These are phyloP conservation scores for Mantamonas sphyraenae DNA, from an alignment of 78 protist genomes.

Conservation along the genomic window DNA sequence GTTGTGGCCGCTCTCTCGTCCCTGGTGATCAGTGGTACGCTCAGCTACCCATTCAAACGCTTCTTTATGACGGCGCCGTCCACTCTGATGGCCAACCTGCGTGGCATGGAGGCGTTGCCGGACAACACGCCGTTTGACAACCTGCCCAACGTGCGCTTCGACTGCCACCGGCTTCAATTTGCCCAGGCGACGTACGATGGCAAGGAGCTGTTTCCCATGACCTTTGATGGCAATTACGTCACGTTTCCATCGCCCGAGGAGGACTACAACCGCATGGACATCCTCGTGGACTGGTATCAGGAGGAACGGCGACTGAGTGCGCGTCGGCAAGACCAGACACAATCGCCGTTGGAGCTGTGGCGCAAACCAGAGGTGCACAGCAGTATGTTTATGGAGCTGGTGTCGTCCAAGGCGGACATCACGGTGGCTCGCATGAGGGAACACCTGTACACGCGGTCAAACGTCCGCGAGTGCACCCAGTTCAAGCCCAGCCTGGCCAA, in stretches of 20 bases:
- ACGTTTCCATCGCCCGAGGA: no score
- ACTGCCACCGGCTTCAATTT: no score
- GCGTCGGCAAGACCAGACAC: background rate
- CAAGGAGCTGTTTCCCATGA: background rate
- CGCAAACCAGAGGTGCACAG: background rate
- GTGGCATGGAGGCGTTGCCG: no score
- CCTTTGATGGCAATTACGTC: background rate
- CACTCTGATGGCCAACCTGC: no score
- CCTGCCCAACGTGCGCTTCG: no score
- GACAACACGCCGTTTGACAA: no score
- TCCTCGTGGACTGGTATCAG: slow-evolving; percentile 7
- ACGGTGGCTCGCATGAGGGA: background rate
- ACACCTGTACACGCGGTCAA: background rate
- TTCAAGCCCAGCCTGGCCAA: slow-evolving; percentile 6
- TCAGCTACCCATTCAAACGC: no score
- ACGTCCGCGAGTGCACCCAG: slow-evolving; percentile 12
- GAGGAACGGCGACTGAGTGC: slow-evolving; percentile 8
- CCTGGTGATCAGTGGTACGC: no score
- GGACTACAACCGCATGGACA: slow-evolving; percentile 14
- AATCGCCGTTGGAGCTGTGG: background rate
- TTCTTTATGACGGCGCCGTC: no score
- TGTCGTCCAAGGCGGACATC: background rate
- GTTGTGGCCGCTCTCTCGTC: no score
- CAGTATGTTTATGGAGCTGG: background rate
- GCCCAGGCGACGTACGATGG: no score